A percentile compares a stretch with the other conserved stretches of the same genome.
phyloP scores from a whole-genome alignment of 371 early-diverging fungal genomes.

The Amoeboradix gromovi region DNA sequence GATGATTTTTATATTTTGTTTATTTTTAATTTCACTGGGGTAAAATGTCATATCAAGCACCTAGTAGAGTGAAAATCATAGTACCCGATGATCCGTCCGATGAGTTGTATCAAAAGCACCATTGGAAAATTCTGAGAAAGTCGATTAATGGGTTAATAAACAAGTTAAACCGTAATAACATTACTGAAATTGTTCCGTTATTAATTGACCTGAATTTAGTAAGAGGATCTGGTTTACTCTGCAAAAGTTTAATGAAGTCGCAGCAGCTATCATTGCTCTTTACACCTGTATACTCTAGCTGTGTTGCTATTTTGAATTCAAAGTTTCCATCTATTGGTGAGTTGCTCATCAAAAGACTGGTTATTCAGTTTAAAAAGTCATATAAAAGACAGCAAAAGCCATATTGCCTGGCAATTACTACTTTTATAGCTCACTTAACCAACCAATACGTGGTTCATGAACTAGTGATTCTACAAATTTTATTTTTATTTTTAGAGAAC shows the following conservation, averaged over 20 bases:
- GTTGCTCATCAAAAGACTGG: conserved; percentile 46
- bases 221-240: conserved; percentile 68
- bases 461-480: conserved; percentile 54
- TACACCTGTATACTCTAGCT: conserved; percentile 68
- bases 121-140: conserved; percentile 83
- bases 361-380: conserved; percentile 62
- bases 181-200: conserved; percentile 64
- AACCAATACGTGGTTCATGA: conserved; percentile 73
- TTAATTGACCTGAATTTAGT: conserved; percentile 66
- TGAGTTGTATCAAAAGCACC: conserved; percentile 50
- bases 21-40: background rate
- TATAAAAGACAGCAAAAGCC: conserved; percentile 70
- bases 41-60: background rate
- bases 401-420: conserved; percentile 43
- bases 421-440: conserved; percentile 68
- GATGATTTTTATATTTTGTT: background rate
- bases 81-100: conserved; percentile 8
- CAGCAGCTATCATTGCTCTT: conserved; percentile 45
- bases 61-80: background rate
- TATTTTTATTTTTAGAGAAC: conserved; percentile 50
- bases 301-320: conserved; percentile 65
- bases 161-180: conserved; percentile 60
- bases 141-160: conserved; percentile 66
- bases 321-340: conserved; percentile 73
- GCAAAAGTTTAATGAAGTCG: conserved; percentile 63